Evolutionary conservation across 371 early-diverging fungal species (phyloP), one percentile per base, ranked within the genome.

Genomic region (Actinomortierella ambigua): DNA sequence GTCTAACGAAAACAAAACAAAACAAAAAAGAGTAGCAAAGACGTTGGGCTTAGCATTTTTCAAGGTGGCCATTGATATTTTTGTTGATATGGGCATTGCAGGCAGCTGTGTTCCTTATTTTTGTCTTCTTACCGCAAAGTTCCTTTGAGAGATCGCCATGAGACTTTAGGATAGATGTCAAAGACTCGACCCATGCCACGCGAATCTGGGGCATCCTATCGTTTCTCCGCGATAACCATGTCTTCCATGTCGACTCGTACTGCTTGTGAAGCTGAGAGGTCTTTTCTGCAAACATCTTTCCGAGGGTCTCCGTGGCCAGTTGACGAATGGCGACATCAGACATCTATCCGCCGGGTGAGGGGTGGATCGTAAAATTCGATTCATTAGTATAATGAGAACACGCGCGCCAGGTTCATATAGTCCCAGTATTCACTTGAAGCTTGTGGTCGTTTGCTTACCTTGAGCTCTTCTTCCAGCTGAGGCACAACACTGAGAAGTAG

Each of bases 391-490:
- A n/a, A n/a, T n/a, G n/a, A n/a, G n/a, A n/a, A n/a, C n/a, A n/a
- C n/a, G n/a, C n/a, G n/a, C n/a, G n/a, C n/a, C n/a, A n/a, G n/a
- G n/a, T n/a, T n/a, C n/a, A n/a, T n/a, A n/a, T n/a, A n/a, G n/a
- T n/a, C n/a, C n/a, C n/a, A n/a, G n/a, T n/a, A n/a, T n/a, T n/a
- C n/a, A n/a, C n/a, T n/a, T n/a, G n/a, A n/a, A n/a, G n/a, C 22
- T 7, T 20, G 22, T 4, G 27, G 57, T 59, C 50, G 53, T 57
- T n/a, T 20, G 43, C 55, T 20, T 58, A 90, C 88, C 64, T 84
- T 84, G 75, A 96, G 79, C 73, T 98, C 97, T 55, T 95, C 97
- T 67, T 96, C 96, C 28, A 98, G 78, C 64, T 93, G 91, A n/a
- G 98, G 98, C 28, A 98, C 85, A 1, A 97, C 97, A 56, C 89